Evolutionary conservation across 2,329 filamentous ascomycete genomes (phyloP), one percentile per base, ranked within the genome.

Genomic region (Nigrospora osmanthi): DNA sequence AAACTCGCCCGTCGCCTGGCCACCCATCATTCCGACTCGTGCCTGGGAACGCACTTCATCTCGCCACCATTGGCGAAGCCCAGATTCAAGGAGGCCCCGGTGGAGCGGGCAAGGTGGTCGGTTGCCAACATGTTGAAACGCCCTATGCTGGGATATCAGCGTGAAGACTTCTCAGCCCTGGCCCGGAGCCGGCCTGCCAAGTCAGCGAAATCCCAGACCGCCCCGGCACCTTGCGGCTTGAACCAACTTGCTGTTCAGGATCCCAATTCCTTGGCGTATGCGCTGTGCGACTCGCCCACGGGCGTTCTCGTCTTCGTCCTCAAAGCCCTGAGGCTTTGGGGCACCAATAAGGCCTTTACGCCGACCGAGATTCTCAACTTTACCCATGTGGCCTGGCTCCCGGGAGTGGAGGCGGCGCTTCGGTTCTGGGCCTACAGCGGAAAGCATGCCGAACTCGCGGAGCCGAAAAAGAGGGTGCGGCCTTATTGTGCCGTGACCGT

Each of bases 341-440:
- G 63, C 3, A 65, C 69, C 0, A 58, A 50, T 6, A 62, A 67
- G 45, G 62, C 65, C 14, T 67, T 78, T 42, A 66, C 68, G 2
- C 63, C 67, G 4, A 64, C 68, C 13, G 77, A 84, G 44, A 66
- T 85, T 19, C 68, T 86, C 47, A 78, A 77, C 15, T 66, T 82
- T 53, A 74, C 78, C 2, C 74, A 78, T 57, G 62, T 85, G 28
- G 75, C 80, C 17, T 86, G 82, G 83, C 61, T 86, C 1, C 81
- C 82, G 0, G 82, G 81, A 0, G 80, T 80, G 0, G 81, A 85
- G 54, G 72, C 72, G 2, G 73, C 72, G 3, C 60, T 83, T 52
- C 66, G 80, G 23, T 83, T 74, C 45, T 78, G 72, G 75, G 67
- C 73, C 7, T 59, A 69, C 33, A 72, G 69, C 35, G 59, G 62